Conservation (phyloP, 1,139 yeast species). For the Hanseniaspora sp. region DNA sequence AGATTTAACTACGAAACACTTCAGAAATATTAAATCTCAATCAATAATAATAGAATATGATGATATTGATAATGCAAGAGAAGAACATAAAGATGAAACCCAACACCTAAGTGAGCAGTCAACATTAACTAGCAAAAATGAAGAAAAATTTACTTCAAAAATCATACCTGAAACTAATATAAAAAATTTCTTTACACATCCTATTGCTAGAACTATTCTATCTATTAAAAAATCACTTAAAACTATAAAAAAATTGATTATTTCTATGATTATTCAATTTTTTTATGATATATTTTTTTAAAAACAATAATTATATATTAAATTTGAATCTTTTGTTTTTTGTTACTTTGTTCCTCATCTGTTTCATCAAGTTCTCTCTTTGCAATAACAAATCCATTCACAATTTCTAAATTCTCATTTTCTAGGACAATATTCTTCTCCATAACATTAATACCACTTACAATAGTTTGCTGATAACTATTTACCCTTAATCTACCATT, state of each 20-base stretch:
- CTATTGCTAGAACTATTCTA: background rate
- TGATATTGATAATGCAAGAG: background rate
- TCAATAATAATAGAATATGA: background rate
- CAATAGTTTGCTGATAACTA: conserved; percentile 59
- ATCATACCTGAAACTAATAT: too few relatives aligned
- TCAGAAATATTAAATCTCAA: background rate
- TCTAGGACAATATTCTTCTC: background rate
- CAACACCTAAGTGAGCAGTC: too few relatives aligned
- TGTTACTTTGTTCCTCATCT: background rate
- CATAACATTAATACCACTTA: conserved; percentile 13
- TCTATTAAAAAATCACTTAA: background rate
- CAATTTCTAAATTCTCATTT: background rate
- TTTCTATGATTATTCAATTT: background rate
- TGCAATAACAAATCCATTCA: conserved; percentile 16
- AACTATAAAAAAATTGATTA: background rate
- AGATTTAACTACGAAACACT: background rate
- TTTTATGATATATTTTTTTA: background rate
- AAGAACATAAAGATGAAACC: background rate
- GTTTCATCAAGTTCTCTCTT: background rate
- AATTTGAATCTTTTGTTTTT: conserved; percentile 8
- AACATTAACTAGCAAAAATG: too few relatives aligned
- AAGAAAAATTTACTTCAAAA: too few relatives aligned
- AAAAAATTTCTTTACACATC: too few relatives aligned
- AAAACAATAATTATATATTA: background rate
- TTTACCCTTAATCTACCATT: conserved; percentile 62